Evolutionary conservation across 805 yeast genomes (phyloP).

Genomic region (Metschnikowia sp.): DNA sequence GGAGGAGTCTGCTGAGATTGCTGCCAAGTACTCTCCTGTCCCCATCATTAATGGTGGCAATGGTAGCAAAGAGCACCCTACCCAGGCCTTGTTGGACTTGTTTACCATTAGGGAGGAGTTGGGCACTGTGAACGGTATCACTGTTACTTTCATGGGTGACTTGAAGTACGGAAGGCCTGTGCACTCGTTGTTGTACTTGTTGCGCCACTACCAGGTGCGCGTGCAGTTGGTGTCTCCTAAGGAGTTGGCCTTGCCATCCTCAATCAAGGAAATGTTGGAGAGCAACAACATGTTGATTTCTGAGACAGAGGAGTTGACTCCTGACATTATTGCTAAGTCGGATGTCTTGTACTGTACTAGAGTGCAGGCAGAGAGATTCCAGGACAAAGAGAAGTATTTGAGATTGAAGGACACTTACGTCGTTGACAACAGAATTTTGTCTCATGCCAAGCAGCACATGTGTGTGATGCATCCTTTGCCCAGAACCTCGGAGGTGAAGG

Average conservation of each 20-base stretch:
- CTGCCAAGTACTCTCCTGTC: slow-evolving; percentile 94
- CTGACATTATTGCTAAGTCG: slow-evolving; percentile 80
- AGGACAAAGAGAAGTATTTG: slow-evolving; percentile 70
- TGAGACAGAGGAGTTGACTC: slow-evolving; percentile 76
- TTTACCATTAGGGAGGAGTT: slow-evolving; percentile 98
- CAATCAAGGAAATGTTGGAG: slow-evolving; percentile 62
- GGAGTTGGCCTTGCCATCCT: slow-evolving; percentile 80
- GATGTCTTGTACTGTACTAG: slow-evolving; percentile 98
- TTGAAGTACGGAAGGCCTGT: slow-evolving; percentile 98
- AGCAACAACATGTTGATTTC: slow-evolving; percentile 64
- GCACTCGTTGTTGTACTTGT: slow-evolving; percentile 87
- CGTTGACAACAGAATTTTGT: slow-evolving; percentile 86
- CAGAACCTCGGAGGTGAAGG: slow-evolving; percentile 92
- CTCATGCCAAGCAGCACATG: slow-evolving; percentile 96
- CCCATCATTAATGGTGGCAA: slow-evolving; percentile 98
- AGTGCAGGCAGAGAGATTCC: slow-evolving; percentile 95
- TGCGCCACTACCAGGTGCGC: slow-evolving; percentile 89
- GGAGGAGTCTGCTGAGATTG: slow-evolving; percentile 86
- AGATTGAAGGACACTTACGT: slow-evolving; percentile 87
- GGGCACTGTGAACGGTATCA: slow-evolving; percentile 97
- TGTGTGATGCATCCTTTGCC: slow-evolving; percentile 99
- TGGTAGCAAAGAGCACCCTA: slow-evolving; percentile 97
- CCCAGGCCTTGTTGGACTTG: slow-evolving; percentile 95
- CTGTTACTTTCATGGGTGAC: slow-evolving; percentile 98
- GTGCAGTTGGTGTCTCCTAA: slow-evolving; percentile 88